Evolutionary conservation across 495 filamentous ascomycete genomes (phyloP).

Genomic region (Neurospora africana): DNA sequence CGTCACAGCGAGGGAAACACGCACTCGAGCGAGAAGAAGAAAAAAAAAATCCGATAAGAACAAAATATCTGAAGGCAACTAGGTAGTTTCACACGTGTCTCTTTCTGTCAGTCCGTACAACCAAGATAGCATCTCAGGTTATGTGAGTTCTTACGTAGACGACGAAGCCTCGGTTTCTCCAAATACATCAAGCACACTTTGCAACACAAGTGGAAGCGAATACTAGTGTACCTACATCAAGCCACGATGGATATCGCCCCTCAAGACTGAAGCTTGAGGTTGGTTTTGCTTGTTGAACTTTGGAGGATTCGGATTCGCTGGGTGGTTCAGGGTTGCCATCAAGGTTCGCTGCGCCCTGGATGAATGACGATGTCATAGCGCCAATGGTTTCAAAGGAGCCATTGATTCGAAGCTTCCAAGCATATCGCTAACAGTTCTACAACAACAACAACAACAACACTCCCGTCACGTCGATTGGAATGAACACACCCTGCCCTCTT

Average conservation of each 20-base stretch:
- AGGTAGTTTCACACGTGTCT: neutral
- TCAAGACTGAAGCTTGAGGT: neutral
- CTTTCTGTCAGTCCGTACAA: neutral
- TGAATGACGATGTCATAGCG: slow-evolving; percentile 12
- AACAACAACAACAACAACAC: too few relatives aligned
- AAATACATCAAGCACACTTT: neutral
- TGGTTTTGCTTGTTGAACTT: neutral
- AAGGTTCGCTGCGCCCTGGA: neutral
- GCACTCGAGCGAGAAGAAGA: neutral
- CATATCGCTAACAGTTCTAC: neutral
- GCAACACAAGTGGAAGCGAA: neutral
- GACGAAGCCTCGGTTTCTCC: neutral
- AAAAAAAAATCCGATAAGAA: neutral
- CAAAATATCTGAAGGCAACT: too few relatives aligned
- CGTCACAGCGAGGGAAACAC: neutral
- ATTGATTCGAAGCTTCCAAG: neutral
- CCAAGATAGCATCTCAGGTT: neutral
- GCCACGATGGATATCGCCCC: neutral
- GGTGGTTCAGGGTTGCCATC: neutral
- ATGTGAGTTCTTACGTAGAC: neutral
- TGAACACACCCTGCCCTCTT: neutral
- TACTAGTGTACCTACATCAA: neutral
- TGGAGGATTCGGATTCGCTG: neutral
- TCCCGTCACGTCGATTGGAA: neutral
- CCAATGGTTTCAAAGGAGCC: neutral